Evolutionary conservation across 345 rosid species (phyloP).

Genomic region (sweet orange (Citrus sinensis)): DNA sequence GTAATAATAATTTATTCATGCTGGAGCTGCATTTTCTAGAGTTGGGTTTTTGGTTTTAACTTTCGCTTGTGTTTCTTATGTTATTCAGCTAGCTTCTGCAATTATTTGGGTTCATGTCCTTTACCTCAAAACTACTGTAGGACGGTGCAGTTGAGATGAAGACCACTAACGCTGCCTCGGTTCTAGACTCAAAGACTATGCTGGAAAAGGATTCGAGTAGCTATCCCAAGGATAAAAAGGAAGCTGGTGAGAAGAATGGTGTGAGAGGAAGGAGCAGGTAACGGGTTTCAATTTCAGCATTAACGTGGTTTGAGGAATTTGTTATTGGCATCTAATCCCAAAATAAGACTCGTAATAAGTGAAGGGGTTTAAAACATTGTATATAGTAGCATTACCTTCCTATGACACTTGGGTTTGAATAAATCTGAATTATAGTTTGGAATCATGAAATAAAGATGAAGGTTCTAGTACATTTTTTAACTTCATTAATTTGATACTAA

Average conservation of each 20-base stretch:
- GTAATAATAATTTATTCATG: slow-evolving; percentile 77
- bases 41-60: slow-evolving; percentile 62
- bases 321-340: not conserved
- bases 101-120: slow-evolving; percentile 99
- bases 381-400: not conserved
- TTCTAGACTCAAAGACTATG: slow-evolving; percentile 30
- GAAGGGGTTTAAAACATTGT: not conserved
- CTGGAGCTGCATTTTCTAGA: slow-evolving; percentile 45
- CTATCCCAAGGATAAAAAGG: slow-evolving; percentile 43
- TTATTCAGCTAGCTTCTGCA: slow-evolving; percentile 98
- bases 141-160: slow-evolving; percentile 57
- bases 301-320: not conserved
- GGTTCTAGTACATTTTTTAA: not conserved
- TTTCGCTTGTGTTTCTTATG: slow-evolving; percentile 66
- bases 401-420: not conserved
- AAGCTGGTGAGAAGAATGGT: slow-evolving; percentile 50
- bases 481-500: not conserved
- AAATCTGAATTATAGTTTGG: not conserved
- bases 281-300: slow-evolving; percentile 1
- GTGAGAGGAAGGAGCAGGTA: slow-evolving; percentile 63
- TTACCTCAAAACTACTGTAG: slow-evolving; percentile 99
- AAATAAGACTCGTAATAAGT: not conserved
- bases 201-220: slow-evolving; percentile 36
- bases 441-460: not conserved
- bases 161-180: slow-evolving; percentile 43